These are phyloP conservation scores for Trichoderma breve DNA, from an alignment of 2,329 filamentous ascomycete species.

Conservation along the genomic window DNA sequence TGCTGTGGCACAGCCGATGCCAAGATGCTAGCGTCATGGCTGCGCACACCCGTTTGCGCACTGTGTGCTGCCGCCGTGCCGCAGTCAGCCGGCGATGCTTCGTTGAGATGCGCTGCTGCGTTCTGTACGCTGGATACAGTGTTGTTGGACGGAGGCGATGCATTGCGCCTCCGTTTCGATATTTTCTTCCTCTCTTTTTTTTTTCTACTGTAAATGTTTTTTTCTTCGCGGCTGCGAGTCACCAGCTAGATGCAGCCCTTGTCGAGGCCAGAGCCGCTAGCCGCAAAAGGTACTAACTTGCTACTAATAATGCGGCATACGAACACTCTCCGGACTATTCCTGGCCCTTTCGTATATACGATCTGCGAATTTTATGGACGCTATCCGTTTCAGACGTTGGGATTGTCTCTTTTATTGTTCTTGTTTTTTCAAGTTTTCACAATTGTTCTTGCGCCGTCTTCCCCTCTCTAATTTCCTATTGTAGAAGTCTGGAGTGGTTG, in stretches of 20 bases:
- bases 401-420: neutral
- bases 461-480: neutral
- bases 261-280: neutral
- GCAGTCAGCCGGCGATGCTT: neutral
- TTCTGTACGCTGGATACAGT: neutral
- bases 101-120: neutral
- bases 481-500: neutral
- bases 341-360: neutral
- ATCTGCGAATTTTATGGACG: neutral
- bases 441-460: neutral
- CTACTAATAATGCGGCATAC: neutral
- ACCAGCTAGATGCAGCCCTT: neutral
- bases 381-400: conserved; percentile 2
- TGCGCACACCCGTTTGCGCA: neutral
- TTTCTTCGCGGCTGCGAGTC: neutral
- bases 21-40: conserved; percentile 17
- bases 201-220: neutral
- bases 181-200: neutral
- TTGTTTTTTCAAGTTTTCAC: neutral
- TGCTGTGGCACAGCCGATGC: conserved; percentile 22
- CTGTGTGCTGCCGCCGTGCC: neutral
- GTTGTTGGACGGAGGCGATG: neutral
- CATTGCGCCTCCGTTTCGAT: neutral
- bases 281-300: neutral
- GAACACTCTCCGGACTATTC: neutral